phyloP scores from a whole-genome alignment of 139 green algal species.

The Micractinium conductrix region DNA sequence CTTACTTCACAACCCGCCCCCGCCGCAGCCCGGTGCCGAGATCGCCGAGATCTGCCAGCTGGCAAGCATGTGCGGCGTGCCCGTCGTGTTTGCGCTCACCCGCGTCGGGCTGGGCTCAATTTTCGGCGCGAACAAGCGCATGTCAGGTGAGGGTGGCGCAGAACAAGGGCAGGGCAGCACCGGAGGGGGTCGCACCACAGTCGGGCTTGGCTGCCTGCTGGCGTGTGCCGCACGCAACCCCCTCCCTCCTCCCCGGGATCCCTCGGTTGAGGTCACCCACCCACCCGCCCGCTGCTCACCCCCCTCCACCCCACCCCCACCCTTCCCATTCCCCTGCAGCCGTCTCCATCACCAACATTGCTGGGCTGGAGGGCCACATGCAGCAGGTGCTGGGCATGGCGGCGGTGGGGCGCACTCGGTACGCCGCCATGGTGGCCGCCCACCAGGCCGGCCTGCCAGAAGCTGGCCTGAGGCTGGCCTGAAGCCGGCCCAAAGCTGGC shows the following conservation, averaged over 20 bases:
- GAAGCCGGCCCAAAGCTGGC: too few species aligned
- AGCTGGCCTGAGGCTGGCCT: too few species aligned
- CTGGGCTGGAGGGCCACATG: background rate
- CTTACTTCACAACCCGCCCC: too few species aligned
- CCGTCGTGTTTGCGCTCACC: slow-evolving; percentile 22
- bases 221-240: background rate
- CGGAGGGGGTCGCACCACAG: background rate
- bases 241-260: background rate
- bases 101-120: slow-evolving; percentile 21
- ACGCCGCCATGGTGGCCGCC: background rate
- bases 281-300: background rate
- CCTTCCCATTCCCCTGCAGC: background rate
- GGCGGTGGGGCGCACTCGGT: background rate
- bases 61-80: background rate
- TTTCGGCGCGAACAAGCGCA: slow-evolving; percentile 29
- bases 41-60: slow-evolving; percentile 20
- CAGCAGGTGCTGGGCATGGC: background rate
- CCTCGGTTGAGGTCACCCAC: too few species aligned
- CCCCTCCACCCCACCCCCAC: background rate
- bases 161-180: background rate
- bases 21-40: slow-evolving; percentile 13
- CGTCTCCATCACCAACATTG: slow-evolving; percentile 15
- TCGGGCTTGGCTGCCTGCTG: background rate
- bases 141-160: slow-evolving; percentile 14
- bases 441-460: too few species aligned